Evolutionary conservation across 331 rosid species (phyloP), one percentile per base, ranked within the genome.

Genomic region (Quercus lobata): DNA sequence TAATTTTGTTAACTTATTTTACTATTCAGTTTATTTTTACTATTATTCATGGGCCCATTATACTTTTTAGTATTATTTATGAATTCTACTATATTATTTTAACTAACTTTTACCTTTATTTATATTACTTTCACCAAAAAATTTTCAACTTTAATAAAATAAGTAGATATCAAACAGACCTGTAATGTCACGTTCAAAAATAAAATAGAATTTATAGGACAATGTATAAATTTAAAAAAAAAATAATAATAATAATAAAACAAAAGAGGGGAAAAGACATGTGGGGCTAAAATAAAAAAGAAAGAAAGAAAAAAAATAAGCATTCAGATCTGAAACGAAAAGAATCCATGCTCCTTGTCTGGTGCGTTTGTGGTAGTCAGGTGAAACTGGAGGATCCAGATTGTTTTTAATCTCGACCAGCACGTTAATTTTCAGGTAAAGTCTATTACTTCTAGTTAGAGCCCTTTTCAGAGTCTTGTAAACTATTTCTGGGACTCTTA

Each of bases 251-350:
- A 65, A 65, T 25, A 65, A 29, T 10, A 44, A 71, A 14, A 21
- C 46, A 22, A 14, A 44, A 21, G 46, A 11, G 5, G 19, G 5
- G 19, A 21, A 44, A 70, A 32, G 71, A 4, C 52, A 68, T 7
- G 8, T 68, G 53, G 52, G 29, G n/a, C 27, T 34, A 9, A 15
- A n/a, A 17, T 17, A 14, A 27, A n/a, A 15, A 62, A 14, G 68
- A 60, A 7, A 60, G 66, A 60, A 24, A 4, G 12, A 58, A 22
- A 9, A 25, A 5, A 10, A 60, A n/a, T 10, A 71, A 35, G 7
- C 22, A 62, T 54, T 71, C 71, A 80, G 82, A 84, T 84, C 87
- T 77, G 71, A 14, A 71, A 46, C 37, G 19, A 19, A 24, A n/a
- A 56, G 70, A 58, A 25, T 18, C 62, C 22, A 44, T 29, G 18